Evolutionary conservation across 208 protist species (phyloP), one percentile per base, ranked within the genome.

Genomic region (Leishmania mexicana): DNA sequence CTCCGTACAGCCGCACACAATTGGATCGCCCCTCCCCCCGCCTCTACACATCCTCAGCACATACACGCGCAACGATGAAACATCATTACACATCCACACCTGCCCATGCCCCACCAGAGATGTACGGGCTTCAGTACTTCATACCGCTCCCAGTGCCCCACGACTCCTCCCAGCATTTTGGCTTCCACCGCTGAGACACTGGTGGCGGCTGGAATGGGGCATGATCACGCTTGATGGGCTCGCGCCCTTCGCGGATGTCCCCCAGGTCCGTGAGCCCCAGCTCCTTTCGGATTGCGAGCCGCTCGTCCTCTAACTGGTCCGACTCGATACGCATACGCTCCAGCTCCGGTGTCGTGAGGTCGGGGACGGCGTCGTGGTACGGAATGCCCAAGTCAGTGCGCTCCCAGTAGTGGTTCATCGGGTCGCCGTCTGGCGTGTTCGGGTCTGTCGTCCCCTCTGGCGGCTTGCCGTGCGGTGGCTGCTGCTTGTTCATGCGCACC

Each of bases 151-250:
- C 93, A 4, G 95, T 95, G 10, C 95, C 95, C 95, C 95, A 97
- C 75, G 92, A 51, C 80, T 97, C 95, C 79, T 96, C 92, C 93
- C 93, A 97, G 85, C 90, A 96, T 83, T 96, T 96, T n/a, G 95
- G 95, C 79, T 95, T 93, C 92, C 93, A 97, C 40, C 93, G 90
- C n/a, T 88, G 84, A 2, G 92, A 96, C n/a, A 95, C 89, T 21
- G 95, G 93, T 5, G 95, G 95, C 1, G 94, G 90, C 74, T 95
- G 89, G 54, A 96, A 96, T 3, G 92, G 92, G 28, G 85, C 93
- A 47, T 89, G 76, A 57, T 90, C 88, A 54, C 88, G 87, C 45
- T 89, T 84, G 78, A 97, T 95, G 24, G 93, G 90, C 53, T 84
- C 84, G 13, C 95, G 87, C 0, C 95, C 95, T 75, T 97, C 95